phyloP scores from a whole-genome alignment of 371 early-diverging fungal genomes.

The Mortierella sp. region DNA sequence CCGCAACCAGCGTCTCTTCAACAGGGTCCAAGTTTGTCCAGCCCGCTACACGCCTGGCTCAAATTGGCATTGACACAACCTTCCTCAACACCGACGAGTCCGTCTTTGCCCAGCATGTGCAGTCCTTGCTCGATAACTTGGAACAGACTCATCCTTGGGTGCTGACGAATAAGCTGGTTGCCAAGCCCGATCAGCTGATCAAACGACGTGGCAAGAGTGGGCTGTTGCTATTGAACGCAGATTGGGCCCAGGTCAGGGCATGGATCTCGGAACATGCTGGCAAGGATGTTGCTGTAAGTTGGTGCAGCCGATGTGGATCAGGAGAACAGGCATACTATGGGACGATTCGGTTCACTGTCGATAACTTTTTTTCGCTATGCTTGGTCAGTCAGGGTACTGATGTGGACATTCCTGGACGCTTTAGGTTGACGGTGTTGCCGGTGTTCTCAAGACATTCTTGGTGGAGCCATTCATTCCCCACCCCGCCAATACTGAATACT shows the following conservation, averaged over 20 bases:
- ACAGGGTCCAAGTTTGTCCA: slow-evolving; percentile 69
- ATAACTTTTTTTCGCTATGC: too few species aligned
- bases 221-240: slow-evolving; percentile 87
- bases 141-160: slow-evolving; percentile 91
- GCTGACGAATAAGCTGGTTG: slow-evolving; percentile 84
- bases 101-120: slow-evolving; percentile 67
- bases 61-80: slow-evolving; percentile 77
- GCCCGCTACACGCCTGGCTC: slow-evolving; percentile 82
- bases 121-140: slow-evolving; percentile 71
- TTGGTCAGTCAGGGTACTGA: not conserved
- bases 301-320: too few species aligned
- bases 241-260: slow-evolving; percentile 85
- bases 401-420: not conserved
- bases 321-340: too few species aligned
- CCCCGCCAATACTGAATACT: slow-evolving; percentile 91
- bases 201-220: slow-evolving; percentile 97
- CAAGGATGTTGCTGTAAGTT: slow-evolving; percentile 79
- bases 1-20: slow-evolving; percentile 55
- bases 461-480: slow-evolving; percentile 98
- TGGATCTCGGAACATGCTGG: slow-evolving; percentile 93
- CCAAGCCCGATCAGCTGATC: slow-evolving; percentile 97
- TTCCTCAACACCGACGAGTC: slow-evolving; percentile 58
- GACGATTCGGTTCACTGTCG: too few species aligned
- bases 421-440: slow-evolving; percentile 86
- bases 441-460: slow-evolving; percentile 92